Percentiles rank a stretch among this genome's conserved stretches.
Evolutionary conservation across 495 filamentous ascomycete genomes (phyloP).

Genomic region (Trichoderma gamsii): DNA sequence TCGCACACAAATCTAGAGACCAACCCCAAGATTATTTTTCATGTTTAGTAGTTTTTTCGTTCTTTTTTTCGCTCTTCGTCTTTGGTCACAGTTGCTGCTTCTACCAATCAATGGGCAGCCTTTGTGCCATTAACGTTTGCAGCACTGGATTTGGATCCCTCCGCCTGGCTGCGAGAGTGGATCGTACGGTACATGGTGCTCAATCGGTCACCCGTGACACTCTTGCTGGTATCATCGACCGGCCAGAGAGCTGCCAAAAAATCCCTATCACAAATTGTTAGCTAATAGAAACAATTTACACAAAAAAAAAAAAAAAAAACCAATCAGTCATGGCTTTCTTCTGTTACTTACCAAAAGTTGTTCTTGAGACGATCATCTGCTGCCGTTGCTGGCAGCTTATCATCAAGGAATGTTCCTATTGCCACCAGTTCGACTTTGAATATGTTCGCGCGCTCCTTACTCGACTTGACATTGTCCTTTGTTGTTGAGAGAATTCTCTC

Average conservation of each 20-base stretch:
- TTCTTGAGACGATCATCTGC: slow-evolving; percentile 22
- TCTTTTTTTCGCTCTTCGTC: background rate
- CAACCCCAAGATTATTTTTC: background rate
- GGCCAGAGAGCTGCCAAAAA: slow-evolving; percentile 37
- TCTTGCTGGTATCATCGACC: slow-evolving; percentile 18
- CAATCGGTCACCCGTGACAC: slow-evolving; percentile 15
- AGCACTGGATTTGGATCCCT: background rate
- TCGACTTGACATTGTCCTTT: slow-evolving; percentile 42
- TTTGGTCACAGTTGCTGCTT: background rate
- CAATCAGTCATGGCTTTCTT: too few relatives aligned
- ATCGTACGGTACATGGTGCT: slow-evolving; percentile 15
- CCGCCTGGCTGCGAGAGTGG: background rate
- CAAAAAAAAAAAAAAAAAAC: too few relatives aligned
- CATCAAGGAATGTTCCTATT: slow-evolving; percentile 47
- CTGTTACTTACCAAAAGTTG: slow-evolving; percentile 35
- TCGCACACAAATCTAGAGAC: background rate
- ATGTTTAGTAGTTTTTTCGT: background rate
- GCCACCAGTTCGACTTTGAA: slow-evolving; percentile 43
- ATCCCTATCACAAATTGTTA: slow-evolving; percentile 23
- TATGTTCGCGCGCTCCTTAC: slow-evolving; percentile 51
- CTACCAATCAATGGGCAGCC: background rate
- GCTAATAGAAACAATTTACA: too few relatives aligned
- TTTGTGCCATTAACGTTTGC: slow-evolving; percentile 8
- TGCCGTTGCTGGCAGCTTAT: slow-evolving; percentile 23
- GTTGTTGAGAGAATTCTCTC: slow-evolving; percentile 57